Evolutionary conservation across 805 yeast species (phyloP).

Genomic region (Wickerhamiella parazyma): DNA sequence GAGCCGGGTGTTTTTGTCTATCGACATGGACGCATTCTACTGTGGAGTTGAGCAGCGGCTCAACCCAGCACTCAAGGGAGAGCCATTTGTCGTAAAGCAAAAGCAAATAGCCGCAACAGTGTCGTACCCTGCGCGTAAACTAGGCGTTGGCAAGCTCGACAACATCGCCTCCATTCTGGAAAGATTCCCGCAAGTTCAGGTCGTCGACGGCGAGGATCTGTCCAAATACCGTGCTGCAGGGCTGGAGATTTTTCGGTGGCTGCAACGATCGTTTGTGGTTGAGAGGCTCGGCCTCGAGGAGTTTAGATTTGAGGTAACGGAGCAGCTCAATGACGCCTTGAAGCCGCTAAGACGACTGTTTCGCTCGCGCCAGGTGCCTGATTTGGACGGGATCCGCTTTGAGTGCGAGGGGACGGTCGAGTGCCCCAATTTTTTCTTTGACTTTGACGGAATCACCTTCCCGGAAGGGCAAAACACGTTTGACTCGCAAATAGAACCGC

Average conservation of each 20-base stretch:
- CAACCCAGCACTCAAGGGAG: constrained; percentile 19
- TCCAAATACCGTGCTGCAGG: constrained; percentile 23
- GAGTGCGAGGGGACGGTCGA: constrained; percentile 1
- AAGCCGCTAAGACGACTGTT: constrained; percentile 5
- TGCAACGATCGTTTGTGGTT: constrained; percentile 15
- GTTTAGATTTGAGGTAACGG: constrained; percentile 22
- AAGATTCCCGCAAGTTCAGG: constrained; percentile 18
- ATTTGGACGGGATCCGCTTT: not conserved
- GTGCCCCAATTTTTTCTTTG: constrained; percentile 22
- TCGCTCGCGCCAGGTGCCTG: not conserved
- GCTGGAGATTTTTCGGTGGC: constrained; percentile 17
- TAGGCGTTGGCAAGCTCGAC: constrained; percentile 22
- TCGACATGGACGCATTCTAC: constrained; percentile 26
- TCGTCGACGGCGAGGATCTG: constrained; percentile 24
- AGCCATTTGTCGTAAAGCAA: constrained; percentile 24
- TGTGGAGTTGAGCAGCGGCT: constrained; percentile 24
- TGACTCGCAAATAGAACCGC: constrained; percentile 2
- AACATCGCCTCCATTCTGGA: constrained; percentile 12
- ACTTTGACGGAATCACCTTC: constrained; percentile 18
- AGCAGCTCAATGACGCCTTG: constrained; percentile 8
- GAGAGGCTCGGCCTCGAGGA: constrained; percentile 27
- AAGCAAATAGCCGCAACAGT: constrained; percentile 23
- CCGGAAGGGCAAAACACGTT: constrained; percentile 13
- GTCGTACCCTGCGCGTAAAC: constrained; percentile 23
- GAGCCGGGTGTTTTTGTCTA: constrained; percentile 13